Evolutionary conservation across 768 basidiomycete species (phyloP).

Genomic region (Steccherinum ochraceum): DNA sequence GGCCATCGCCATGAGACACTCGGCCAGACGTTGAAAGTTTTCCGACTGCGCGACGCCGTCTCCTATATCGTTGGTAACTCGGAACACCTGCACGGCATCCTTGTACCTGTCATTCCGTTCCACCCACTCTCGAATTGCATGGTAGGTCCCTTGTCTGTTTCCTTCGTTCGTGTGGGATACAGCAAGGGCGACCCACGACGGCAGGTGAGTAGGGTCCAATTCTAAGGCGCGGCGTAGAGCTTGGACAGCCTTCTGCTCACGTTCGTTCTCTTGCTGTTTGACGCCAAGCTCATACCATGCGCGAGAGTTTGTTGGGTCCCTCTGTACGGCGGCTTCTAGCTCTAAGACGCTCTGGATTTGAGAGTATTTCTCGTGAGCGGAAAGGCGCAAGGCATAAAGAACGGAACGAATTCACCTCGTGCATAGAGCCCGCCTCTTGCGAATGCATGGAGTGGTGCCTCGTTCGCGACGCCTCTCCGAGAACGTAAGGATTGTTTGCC

Average conservation of each 20-base stretch:
- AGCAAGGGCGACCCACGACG: slow-evolving; percentile 86
- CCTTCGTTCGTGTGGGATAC: slow-evolving; percentile 90
- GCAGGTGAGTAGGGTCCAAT: slow-evolving; percentile 69
- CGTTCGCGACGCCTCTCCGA: slow-evolving; percentile 48
- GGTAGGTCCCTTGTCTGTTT: slow-evolving; percentile 65
- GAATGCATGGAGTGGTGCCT: slow-evolving; percentile 38
- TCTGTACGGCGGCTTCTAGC: slow-evolving; percentile 85
- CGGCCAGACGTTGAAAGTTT: slow-evolving; percentile 50
- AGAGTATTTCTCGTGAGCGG: too few relatives aligned
- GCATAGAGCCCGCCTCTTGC: slow-evolving; percentile 18
- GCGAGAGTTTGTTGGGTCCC: slow-evolving; percentile 56
- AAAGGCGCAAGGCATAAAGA: neutral
- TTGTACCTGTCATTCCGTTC: slow-evolving; percentile 52
- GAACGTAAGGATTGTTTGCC: slow-evolving; percentile 69
- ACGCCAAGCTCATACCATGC: slow-evolving; percentile 94
- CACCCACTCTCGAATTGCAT: slow-evolving; percentile 84
- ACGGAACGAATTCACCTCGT: slow-evolving; percentile 41
- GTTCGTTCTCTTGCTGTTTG: slow-evolving; percentile 97
- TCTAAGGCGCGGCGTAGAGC: slow-evolving; percentile 78
- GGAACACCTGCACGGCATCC: slow-evolving; percentile 36
- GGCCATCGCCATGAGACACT: slow-evolving; percentile 80
- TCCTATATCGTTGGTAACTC: slow-evolving; percentile 23
- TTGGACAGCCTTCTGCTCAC: slow-evolving; percentile 83
- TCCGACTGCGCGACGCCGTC: slow-evolving; percentile 28
- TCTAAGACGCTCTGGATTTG: slow-evolving; percentile 70